A percentile compares a stretch with the other conserved stretches of the same genome.
Conservation (phyloP, 306 rosid genomes). For the Malus orientalis region DNA sequence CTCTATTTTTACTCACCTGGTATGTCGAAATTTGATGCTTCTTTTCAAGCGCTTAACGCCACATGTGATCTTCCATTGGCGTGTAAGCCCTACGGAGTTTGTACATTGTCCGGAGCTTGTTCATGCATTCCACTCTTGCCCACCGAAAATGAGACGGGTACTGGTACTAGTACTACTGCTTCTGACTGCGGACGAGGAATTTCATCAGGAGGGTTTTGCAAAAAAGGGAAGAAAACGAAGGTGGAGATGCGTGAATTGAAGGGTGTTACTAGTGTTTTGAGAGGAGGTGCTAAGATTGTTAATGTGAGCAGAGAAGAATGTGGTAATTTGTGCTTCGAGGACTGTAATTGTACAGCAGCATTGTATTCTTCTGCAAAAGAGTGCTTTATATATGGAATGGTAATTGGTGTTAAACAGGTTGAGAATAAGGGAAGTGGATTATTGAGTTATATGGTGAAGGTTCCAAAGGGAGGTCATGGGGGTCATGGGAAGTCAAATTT, state of each 20-base stretch:
- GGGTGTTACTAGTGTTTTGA: slow-evolving; percentile 50
- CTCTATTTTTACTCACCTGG: slow-evolving; percentile 57
- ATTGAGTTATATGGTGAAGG: slow-evolving; percentile 61
- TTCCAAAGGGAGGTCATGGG: slow-evolving; percentile 43
- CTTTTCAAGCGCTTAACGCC: slow-evolving; percentile 69
- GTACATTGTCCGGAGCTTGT: slow-evolving; percentile 70
- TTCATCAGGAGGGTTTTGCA: slow-evolving; percentile 31
- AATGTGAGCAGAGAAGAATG: slow-evolving; percentile 58
- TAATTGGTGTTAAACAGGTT: slow-evolving; percentile 64
- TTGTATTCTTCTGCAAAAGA: slow-evolving; percentile 24
- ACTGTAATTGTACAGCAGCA: slow-evolving; percentile 69
- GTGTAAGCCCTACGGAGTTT: slow-evolving; percentile 68
- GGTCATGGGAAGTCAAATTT: slow-evolving; percentile 31
- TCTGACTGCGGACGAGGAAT: slow-evolving; percentile 32
- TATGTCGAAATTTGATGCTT: slow-evolving; percentile 48
- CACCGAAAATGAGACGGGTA: slow-evolving; percentile 12
- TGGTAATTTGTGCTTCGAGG: slow-evolving; percentile 46
- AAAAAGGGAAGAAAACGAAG: slow-evolving; percentile 10
- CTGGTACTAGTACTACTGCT: not conserved
- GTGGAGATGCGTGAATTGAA: slow-evolving; percentile 60
- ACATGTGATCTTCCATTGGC: slow-evolving; percentile 87
- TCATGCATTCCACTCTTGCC: slow-evolving; percentile 44
- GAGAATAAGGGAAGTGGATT: slow-evolving; percentile 34
- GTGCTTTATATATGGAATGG: slow-evolving; percentile 52
- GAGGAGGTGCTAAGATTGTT: slow-evolving; percentile 19